Evolutionary conservation across 257 asterid species (phyloP), one percentile per base, ranked within the genome.

Genomic region (Jasminum sambac): DNA sequence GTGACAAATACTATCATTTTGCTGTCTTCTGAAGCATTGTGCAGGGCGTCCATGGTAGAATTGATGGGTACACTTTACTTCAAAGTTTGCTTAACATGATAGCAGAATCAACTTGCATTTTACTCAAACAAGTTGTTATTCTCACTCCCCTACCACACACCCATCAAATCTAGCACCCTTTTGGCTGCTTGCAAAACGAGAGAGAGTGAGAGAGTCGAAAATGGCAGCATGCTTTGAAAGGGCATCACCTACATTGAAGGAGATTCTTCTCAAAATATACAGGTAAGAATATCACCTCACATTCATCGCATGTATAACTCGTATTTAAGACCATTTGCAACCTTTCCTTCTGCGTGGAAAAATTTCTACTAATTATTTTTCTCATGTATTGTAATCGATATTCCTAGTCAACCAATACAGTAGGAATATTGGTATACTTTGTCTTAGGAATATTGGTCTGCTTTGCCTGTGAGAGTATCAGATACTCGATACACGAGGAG

Each of bases 211-310:
- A 36, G 57, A 23, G 14, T 23, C 2, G 62, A 62, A 75, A 43
- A 86, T 91, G 96, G 86, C 90, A 70, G 86, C 90, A 68, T 87
- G 83, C 76, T 90, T 89, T 72, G 90, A 90, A 74, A 89, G 95
- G 84, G 91, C 88, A 62, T 94, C 98, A 23, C 96, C 96, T 43
- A 92, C 92, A 68, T 64, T 88, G 83, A 89, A 78, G 81, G 96
- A 85, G 83, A 76, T 94, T 76, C 90, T 94, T 67, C 85, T 87
- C 66, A 86, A 77, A 73, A 70, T 89, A 69, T 89, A 94, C 87
- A 80, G 89, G 96, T 90, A 77, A 66, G 73, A 21, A n/a, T 40
- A 60, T 57, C 67, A 61, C 19, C 16, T 17, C 37, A 25, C 50
- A n/a, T 68, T 1, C 4, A 23, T 43, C n/a, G 12, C 16, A 21